These are phyloP conservation scores for Penicillium thymicola DNA, from an alignment of 2,329 filamentous ascomycete species.

Conservation along the genomic window DNA sequence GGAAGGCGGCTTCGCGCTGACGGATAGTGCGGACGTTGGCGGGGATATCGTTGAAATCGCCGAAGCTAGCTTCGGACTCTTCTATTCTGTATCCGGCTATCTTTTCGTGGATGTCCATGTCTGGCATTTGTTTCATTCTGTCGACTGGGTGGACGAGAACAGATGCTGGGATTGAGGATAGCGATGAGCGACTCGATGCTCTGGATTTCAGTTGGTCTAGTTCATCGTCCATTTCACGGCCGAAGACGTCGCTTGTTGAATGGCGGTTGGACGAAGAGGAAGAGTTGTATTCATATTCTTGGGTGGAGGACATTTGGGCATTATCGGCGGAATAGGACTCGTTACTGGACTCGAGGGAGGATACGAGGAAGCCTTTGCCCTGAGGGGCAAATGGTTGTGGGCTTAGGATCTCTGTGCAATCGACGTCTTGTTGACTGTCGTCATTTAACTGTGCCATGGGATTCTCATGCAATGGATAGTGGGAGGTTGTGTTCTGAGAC, in stretches of 20 bases:
- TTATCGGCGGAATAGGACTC: slow-evolving; percentile 9
- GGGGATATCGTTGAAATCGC: slow-evolving; percentile 21
- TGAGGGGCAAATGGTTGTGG: slow-evolving; percentile 20
- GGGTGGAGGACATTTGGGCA: slow-evolving; percentile 15
- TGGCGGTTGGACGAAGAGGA: slow-evolving; percentile 33
- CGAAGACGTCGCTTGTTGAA: slow-evolving; percentile 28
- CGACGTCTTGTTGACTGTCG: slow-evolving; percentile 5
- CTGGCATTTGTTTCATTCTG: slow-evolving; percentile 20
- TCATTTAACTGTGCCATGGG: slow-evolving; percentile 19
- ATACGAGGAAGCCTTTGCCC: slow-evolving; percentile 18
- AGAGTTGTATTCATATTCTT: slow-evolving; percentile 34
- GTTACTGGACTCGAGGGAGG: slow-evolving; percentile 18
- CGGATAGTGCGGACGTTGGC: slow-evolving; percentile 28
- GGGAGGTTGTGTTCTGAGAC: background rate
- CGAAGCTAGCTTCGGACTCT: slow-evolving; percentile 21
- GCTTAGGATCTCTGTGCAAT: slow-evolving; percentile 21
- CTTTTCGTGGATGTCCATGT: slow-evolving; percentile 20
- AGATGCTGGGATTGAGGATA: slow-evolving; percentile 42
- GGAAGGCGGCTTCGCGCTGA: slow-evolving; percentile 39
- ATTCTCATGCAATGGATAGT: slow-evolving; percentile 1
- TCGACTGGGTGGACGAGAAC: slow-evolving; percentile 34
- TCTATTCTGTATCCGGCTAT: slow-evolving; percentile 22
- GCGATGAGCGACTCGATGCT: slow-evolving; percentile 40
- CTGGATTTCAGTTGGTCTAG: slow-evolving; percentile 26
- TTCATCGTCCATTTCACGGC: slow-evolving; percentile 29